Evolutionary conservation across 1,284 basidiomycete species (phyloP), one percentile per base, ranked within the genome.

Genomic region (Wolfiporia cocos): DNA sequence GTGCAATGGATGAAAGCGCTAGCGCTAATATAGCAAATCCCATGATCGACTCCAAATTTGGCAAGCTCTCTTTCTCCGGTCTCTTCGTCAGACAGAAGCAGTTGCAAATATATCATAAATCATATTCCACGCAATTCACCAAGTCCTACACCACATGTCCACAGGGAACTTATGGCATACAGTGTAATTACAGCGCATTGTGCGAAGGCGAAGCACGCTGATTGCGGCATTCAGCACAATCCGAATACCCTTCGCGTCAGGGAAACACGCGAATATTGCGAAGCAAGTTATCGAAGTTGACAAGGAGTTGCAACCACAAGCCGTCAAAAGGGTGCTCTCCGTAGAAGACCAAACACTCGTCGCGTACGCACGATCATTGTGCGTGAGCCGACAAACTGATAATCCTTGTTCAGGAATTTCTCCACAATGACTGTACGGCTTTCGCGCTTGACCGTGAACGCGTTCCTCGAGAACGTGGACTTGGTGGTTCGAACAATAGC

Each of bases 401-500:
- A 14, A 26, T 31, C n/a, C 36, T 24, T 9, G 14, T 11, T n/a
- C 62, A 81, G 87, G 41, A 80, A 71, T 17, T 89, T 89, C 60
- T 69, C 69, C 33, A 89, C 86, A 1, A 56, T 88, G 35, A 93
- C 91, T 0, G 70, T 93, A 42, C 81, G 91, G 35, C 68, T 93
- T n/a, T 81, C 90, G 5, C 78, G 91, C 43, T 68, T 94, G 31
- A 78, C 84, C 0, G 72, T 86, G 34, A 94, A 93, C 53, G 80
- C 81, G 3, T 92, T 90, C 65, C 71, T 94, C 33, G 90, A 93
- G 55, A 92, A 90, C 51, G 73, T 90, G 24, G 89, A 93, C 58
- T 72, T 94, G 26, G 78, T 93, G 37, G 71, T 85, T 11, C 79
- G 86, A 28, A 92, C 89, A n/a, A 72, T 94, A 52, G 76, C 75